phyloP scores from a whole-genome alignment of 2,329 filamentous ascomycete species.

The Fusarium buharicum region DNA sequence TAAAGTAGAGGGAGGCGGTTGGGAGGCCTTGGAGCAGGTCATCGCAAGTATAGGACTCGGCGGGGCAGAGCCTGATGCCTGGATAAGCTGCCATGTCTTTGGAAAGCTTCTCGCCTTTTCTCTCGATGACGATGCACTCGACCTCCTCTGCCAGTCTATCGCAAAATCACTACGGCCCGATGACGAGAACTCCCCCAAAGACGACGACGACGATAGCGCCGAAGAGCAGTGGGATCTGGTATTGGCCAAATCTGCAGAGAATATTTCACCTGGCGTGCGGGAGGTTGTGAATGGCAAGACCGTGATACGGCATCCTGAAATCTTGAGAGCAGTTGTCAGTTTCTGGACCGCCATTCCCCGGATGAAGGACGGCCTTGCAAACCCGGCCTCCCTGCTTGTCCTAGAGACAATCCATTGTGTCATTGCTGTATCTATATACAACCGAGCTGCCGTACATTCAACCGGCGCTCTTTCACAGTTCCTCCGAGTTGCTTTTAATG shows the following conservation, averaged over 20 bases:
- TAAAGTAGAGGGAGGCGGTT: slow-evolving; percentile 79
- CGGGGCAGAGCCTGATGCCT: slow-evolving; percentile 73
- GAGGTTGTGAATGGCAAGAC: slow-evolving; percentile 63
- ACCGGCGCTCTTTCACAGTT: slow-evolving; percentile 76
- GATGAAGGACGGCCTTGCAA: slow-evolving; percentile 55
- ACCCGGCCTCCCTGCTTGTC: slow-evolving; percentile 70
- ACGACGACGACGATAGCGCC: slow-evolving; percentile 48
- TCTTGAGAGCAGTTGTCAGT: slow-evolving; percentile 69
- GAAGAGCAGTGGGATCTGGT: slow-evolving; percentile 55
- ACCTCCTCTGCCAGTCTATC: slow-evolving; percentile 71
- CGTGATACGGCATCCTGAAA: slow-evolving; percentile 68
- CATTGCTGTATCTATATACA: slow-evolving; percentile 71
- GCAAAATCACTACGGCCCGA: slow-evolving; percentile 52
- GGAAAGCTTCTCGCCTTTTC: slow-evolving; percentile 84
- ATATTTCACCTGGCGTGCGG: slow-evolving; percentile 55
- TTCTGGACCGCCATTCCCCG: slow-evolving; percentile 72
- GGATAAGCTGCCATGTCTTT: slow-evolving; percentile 78
- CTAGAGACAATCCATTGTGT: slow-evolving; percentile 71
- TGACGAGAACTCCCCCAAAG: slow-evolving; percentile 37
- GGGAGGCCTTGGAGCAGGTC: slow-evolving; percentile 78
- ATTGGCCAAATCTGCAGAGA: slow-evolving; percentile 52
- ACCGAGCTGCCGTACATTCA: slow-evolving; percentile 75
- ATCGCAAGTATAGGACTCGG: slow-evolving; percentile 75
- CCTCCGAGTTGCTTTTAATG: slow-evolving; percentile 68
- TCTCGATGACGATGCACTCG: slow-evolving; percentile 79